Evolutionary conservation across 306 rosid species (phyloP), one percentile per base, ranked within the genome.

Genomic region (Datisca glomerata): DNA sequence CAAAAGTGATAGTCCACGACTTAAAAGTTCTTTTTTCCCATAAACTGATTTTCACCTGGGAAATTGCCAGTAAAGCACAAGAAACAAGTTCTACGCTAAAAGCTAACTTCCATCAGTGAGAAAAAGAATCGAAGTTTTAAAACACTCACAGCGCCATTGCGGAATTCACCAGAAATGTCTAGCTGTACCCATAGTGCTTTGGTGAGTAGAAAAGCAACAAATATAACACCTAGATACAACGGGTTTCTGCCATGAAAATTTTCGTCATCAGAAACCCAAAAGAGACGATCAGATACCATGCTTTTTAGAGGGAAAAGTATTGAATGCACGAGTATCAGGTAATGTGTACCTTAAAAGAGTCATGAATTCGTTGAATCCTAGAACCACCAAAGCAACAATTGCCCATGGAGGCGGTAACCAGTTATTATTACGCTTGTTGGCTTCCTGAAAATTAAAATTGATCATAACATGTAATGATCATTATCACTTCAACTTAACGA

Each of bases 361-460:
- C 80, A 74, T 79, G 53, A 87, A 67, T 57, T 87, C 97, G 23
- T 87, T 79, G 54, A 69, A 87, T 23, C 97, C 97, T 51, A 87
- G 94, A 44, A 83, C 13, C 41, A 68, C 2, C 74, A 83, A 51
- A 3, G 82, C 85, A 66, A 72, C n/a, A 24, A 87, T 82, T 41
- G 93, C 72, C 97, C 97, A 87, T 39, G 82, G 80, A 74, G 97
- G 93, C 48, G 97, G 97, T 49, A 79, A 43, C 97, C 94, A 74
- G 57, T 72, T 74, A 68, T 76, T 87, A 60, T 67, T 77, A 24
- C 75, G 71, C 78, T 59, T 83, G 63, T 71, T 54, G 34, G 94
- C 97, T 62, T 74, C 97, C 97, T 87, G 94, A 41, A 32, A 50
- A 13, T 40, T 11, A 15, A 10, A 23, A 43, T 24, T 20, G 24